These are phyloP conservation scores for Sporodiniella umbellata DNA, from an alignment of 371 early-diverging fungal genomes.

Conservation along the genomic window DNA sequence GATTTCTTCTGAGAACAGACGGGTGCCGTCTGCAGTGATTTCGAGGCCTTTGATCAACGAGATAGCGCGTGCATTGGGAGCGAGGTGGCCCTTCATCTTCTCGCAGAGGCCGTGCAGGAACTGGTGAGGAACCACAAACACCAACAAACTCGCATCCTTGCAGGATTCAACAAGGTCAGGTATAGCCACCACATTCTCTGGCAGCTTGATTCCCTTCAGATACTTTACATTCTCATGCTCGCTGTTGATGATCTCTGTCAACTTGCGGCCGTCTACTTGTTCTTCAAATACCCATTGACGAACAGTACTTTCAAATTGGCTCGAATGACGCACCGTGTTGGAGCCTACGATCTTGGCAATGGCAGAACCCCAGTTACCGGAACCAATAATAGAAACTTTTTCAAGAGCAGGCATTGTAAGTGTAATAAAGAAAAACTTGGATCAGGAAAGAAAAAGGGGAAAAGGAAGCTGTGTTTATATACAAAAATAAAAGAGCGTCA, in stretches of 20 bases:
- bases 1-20: constrained; percentile 84
- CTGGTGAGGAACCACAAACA: constrained; percentile 97
- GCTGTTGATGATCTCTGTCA: constrained; percentile 96
- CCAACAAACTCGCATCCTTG: constrained; percentile 77
- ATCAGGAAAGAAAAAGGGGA: not conserved
- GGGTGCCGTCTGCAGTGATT: constrained; percentile 62
- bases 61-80: constrained; percentile 67
- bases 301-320: constrained; percentile 76
- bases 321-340: constrained; percentile 68
- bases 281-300: constrained; percentile 98
- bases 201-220: constrained; percentile 87
- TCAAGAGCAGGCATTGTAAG: constrained; percentile 33
- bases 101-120: constrained; percentile 80
- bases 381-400: constrained; percentile 88
- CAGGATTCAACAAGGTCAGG: constrained; percentile 75
- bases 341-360: constrained; percentile 92
- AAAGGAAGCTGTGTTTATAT: not conserved
- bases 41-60: constrained; percentile 93
- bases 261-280: constrained; percentile 73
- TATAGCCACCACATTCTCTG: constrained; percentile 84
- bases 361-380: constrained; percentile 97
- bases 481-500: no score
- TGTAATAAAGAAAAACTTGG: not conserved
- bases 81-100: constrained; percentile 69
- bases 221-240: constrained; percentile 94